Conservation (phyloP, 805 yeast genomes). For the Kodamaea sagamina region DNA sequence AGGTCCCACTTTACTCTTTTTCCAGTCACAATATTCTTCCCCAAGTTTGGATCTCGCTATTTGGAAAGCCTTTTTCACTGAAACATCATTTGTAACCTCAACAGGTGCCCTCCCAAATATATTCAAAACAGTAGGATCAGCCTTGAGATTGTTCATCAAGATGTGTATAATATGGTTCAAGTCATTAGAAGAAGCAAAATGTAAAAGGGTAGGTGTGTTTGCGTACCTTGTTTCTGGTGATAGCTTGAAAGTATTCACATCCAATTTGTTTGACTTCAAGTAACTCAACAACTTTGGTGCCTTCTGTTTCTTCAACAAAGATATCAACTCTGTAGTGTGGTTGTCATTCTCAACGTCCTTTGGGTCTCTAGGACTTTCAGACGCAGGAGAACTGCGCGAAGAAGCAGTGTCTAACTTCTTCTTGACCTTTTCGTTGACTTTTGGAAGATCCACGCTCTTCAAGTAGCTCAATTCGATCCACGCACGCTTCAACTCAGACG, state of each 20-base stretch:
- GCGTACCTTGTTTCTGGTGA: constrained; percentile 55
- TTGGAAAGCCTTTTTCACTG: constrained; percentile 60
- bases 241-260: constrained; percentile 50
- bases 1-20: constrained; percentile 59
- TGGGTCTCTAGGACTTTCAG: constrained; percentile 22
- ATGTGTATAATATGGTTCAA: constrained; percentile 65
- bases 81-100: constrained; percentile 57
- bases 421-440: constrained; percentile 32
- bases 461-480: constrained; percentile 79
- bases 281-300: constrained; percentile 72
- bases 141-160: constrained; percentile 62
- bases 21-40: constrained; percentile 72
- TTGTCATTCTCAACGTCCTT: constrained; percentile 41
- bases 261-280: constrained; percentile 56
- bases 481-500: constrained; percentile 74
- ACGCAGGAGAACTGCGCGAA: constrained; percentile 1
- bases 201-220: constrained; percentile 72
- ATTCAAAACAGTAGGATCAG: constrained; percentile 65
- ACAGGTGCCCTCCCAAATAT: constrained; percentile 62
- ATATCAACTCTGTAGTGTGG: constrained; percentile 59
- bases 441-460: constrained; percentile 56
- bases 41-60: constrained; percentile 68
- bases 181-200: constrained; percentile 72
- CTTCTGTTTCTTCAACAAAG: constrained; percentile 67
- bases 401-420: constrained; percentile 16